Percentiles rank a stretch among this genome's conserved stretches.
Evolutionary conservation across 2,329 filamentous ascomycete species (phyloP).

Genomic region (Apiospora phragmitis): DNA sequence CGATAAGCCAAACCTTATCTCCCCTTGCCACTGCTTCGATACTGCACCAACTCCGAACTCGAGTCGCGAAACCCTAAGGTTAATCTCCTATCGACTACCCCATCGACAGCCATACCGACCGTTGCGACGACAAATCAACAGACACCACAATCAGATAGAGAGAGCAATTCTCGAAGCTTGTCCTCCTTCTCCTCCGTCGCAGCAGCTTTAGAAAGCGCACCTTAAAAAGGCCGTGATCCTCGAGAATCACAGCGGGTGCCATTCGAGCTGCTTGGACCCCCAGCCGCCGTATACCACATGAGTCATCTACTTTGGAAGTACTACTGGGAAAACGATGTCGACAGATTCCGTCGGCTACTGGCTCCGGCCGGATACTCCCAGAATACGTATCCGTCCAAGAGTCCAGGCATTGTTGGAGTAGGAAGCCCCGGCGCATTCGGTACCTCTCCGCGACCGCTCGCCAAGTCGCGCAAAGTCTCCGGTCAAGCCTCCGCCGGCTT

Average conservation of each 20-base stretch:
- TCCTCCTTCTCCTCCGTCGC: not conserved
- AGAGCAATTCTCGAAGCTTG: not conserved
- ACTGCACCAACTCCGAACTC: not conserved
- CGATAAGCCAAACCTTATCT: conserved; percentile 4
- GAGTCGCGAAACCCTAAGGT: not conserved
- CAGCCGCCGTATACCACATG: conserved; percentile 60
- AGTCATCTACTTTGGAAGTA: conserved; percentile 96
- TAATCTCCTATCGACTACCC: not conserved
- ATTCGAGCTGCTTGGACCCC: conserved; percentile 53
- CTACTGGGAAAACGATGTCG: conserved; percentile 97
- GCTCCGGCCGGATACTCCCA: conserved; percentile 62
- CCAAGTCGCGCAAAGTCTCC: conserved; percentile 55
- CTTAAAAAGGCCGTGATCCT: conserved; percentile 92
- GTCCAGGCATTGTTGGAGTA: conserved; percentile 34
- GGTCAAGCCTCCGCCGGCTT: conserved; percentile 46
- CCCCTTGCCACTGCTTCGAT: conserved; percentile 6
- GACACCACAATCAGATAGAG: not conserved
- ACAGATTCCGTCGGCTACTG: conserved; percentile 87
- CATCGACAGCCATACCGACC: not conserved
- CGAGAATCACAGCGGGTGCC: conserved; percentile 85
- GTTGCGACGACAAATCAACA: not conserved
- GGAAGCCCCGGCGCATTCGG: conserved; percentile 29
- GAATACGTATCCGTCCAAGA: conserved; percentile 57
- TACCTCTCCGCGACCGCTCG: conserved; percentile 50
- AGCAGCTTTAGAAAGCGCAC: conserved; percentile 30